Base-by-base conservation (phyloP, 345 rosid genomes). In the Populus alba region DNA sequence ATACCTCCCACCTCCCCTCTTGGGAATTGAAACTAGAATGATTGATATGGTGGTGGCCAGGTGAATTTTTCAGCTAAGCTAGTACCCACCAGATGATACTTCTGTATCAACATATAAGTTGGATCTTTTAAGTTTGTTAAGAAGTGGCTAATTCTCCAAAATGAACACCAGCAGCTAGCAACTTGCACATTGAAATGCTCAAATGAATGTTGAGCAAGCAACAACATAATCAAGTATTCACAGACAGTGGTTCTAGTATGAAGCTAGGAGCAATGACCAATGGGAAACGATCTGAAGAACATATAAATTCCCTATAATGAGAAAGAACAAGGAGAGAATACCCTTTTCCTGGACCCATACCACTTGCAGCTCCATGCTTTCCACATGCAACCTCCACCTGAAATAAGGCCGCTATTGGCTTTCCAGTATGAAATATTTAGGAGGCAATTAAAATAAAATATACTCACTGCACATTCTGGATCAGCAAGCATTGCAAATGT, bases 381-480 rank as follows among this genome's bases (percentile, higher is more conserved):
- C 98, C 95, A 82, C 89, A 91, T 0, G 95, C 97, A 86, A 95
- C 97, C 84, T 92, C 92, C 72, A 91, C 61, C 98, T 95, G 83
- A 77, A 66, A 76, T 23, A 79, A 77, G 76, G 73, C 80, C 70
- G 57, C 69, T 59, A 73, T 78, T 66, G 84, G 81, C 38, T n/a
- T 25, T 47, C 61, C 37, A 29, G 59, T 12, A 72, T 35, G 9
- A n/a, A 73, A 9, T 5, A 70, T 20, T 37, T 62, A 43, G 7
- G 15, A 66, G 33, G 5, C 38, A 80, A 59, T 61, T 75, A 73
- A 76, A 79, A 37, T 80, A 89, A 77, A 86, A 87, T 87, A 89
- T 89, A 93, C 98, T 86, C 93, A 95, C 98, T 87, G 98, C 97
- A 89, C 94, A 91, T 87, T 93, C 93, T 81, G 98, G 98, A 87